A percentile compares a stretch with the other conserved stretches of the same genome.
Conservation (phyloP, 2,329 filamentous ascomycete species). For the Karstenula rhodostoma region DNA sequence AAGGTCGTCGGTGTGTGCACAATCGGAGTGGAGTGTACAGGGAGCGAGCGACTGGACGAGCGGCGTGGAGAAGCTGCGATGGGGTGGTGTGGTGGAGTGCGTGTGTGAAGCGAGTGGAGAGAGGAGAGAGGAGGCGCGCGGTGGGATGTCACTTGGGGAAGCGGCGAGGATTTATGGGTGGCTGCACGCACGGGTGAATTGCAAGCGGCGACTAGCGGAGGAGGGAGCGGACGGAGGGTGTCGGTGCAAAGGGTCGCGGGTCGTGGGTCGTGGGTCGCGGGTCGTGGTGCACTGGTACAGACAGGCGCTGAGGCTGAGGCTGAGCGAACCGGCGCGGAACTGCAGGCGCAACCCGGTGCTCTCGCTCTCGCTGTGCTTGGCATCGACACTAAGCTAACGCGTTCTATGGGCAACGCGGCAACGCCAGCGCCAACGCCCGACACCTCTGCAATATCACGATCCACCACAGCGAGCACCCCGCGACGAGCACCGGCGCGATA, state of each 20-base stretch:
- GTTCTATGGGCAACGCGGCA: background rate
- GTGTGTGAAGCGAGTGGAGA: too few relatives aligned
- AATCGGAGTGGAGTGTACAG: background rate
- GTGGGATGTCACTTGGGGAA: slow-evolving; percentile 3
- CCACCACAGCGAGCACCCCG: slow-evolving; percentile 12
- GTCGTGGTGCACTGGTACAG: too few relatives aligned
- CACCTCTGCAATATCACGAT: slow-evolving; percentile 12
- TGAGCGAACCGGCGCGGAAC: background rate
- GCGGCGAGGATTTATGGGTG: slow-evolving; percentile 27
- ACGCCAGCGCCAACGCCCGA: background rate
- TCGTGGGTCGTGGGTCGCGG: too few relatives aligned
- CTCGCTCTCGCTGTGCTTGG: background rate
- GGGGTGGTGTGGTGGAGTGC: too few relatives aligned
- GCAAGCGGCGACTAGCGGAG: slow-evolving; percentile 17
- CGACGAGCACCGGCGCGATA: slow-evolving; percentile 22
- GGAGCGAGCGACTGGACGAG: slow-evolving; percentile 6
- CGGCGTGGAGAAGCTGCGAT: slow-evolving; percentile 9
- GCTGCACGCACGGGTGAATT: slow-evolving; percentile 24
- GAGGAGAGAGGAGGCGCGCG: background rate
- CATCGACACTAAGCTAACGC: slow-evolving; percentile 5
- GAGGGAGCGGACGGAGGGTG: background rate
- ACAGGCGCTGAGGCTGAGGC: background rate
- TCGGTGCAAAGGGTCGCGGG: too few relatives aligned
- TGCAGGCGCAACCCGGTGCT: slow-evolving; percentile 2
- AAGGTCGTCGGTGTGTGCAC: background rate